Evolutionary conservation across 805 yeast genomes (phyloP), one percentile per base, ranked within the genome.

Genomic region (Hagleromyces aurorensis): DNA sequence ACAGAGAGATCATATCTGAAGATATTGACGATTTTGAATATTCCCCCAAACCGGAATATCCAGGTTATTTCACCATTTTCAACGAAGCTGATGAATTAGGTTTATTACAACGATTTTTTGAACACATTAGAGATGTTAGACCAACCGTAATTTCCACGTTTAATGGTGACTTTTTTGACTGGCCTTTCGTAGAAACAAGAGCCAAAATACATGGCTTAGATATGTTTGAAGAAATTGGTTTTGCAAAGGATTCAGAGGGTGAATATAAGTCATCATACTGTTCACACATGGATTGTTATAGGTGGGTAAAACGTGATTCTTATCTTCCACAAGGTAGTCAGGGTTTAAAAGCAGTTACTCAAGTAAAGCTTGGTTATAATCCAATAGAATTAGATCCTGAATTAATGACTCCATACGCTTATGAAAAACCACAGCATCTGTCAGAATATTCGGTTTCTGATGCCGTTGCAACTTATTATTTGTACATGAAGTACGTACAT

Each of bases 361-460:
- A 94, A 10, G 87, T 86, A 0, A 91, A 91, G 55, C 63, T 91
- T 33, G 98, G 98, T 5, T 91, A 91, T 50, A 86, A 89, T 50
- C 99, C 99, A 4, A 78, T 87, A 10, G 98, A 91, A 58, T 65
- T 91, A 36, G 98, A 91, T 46, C 99, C 99, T 0, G 99, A 91
- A 58, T 63, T 87, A 28, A 91, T 91, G 99, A 86, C 96, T 0
- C 96, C 96, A 0, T 91, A 89, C 55, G 99, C 99, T 3, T 75
- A 78, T 43, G 95, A 87, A 48, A 74, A 80, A 45, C 98, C 99
- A 1, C 97, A 91, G 49, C 61, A 79, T 3, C 59, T 91, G 29
- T 85, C 98, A 0, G 98, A 93, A 52, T 91, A 91, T 57, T 93
- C 98, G 1, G 99, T 91, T 16, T 93, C 98, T 34, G 99, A 91